Conservation (phyloP, 176 grass and related monocot species). For the Pontederia paniculata region DNA sequence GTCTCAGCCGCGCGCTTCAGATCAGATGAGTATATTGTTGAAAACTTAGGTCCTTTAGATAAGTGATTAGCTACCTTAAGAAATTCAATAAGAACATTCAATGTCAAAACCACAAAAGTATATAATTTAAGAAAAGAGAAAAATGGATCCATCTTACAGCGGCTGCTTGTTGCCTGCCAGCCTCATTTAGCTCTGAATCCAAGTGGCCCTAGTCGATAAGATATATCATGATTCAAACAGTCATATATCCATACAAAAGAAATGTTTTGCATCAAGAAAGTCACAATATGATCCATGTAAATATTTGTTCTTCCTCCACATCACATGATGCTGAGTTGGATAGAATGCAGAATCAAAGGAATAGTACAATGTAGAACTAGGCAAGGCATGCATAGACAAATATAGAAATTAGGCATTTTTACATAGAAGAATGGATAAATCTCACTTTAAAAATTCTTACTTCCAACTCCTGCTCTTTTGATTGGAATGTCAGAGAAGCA, state of each 20-base stretch:
- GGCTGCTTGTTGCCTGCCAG: slow-evolving; percentile 62
- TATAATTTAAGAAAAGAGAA: not conserved
- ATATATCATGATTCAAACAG: not conserved
- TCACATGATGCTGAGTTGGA: too few relatives aligned
- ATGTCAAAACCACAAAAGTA: slow-evolving; percentile 27
- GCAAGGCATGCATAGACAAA: too few relatives aligned
- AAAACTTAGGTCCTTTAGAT: slow-evolving; percentile 53
- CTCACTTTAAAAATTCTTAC: too few relatives aligned
- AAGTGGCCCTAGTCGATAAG: slow-evolving; percentile 39
- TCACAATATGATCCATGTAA: too few relatives aligned
- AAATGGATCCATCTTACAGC: slow-evolving; percentile 39
- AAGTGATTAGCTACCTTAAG: slow-evolving; percentile 53
- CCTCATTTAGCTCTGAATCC: slow-evolving; percentile 76
- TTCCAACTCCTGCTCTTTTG: too few relatives aligned
- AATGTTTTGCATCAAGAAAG: too few relatives aligned
- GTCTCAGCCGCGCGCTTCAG: slow-evolving; percentile 79
- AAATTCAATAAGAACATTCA: slow-evolving; percentile 10
- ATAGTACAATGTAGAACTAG: too few relatives aligned
- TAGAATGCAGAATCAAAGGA: too few relatives aligned
- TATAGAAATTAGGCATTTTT: too few relatives aligned
- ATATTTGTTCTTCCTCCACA: too few relatives aligned
- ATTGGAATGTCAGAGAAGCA: too few relatives aligned
- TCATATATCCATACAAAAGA: not conserved
- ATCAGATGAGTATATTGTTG: slow-evolving; percentile 83
- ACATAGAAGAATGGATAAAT: too few relatives aligned